Evolutionary conservation across 1,284 basidiomycete species (phyloP).

Genomic region (Porphyrellus sp.): DNA sequence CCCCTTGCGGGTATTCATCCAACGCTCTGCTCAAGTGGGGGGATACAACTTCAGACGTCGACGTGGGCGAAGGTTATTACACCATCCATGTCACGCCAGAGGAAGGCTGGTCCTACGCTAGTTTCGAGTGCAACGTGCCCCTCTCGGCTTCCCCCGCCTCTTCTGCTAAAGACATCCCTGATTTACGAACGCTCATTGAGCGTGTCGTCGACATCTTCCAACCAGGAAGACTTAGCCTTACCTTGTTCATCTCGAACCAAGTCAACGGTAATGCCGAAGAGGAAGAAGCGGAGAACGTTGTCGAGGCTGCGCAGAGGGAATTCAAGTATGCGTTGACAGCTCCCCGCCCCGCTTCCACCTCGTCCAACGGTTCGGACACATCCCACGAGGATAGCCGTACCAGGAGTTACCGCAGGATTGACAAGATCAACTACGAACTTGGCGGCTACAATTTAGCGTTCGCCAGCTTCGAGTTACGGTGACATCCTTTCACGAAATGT

Average conservation of each 20-base stretch:
- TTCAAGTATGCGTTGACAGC: constrained; percentile 59
- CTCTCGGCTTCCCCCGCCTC: constrained; percentile 46
- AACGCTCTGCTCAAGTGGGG: constrained; percentile 86
- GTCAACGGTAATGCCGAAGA: constrained; percentile 50
- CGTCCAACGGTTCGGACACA: constrained; percentile 17
- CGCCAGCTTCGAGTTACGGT: constrained; percentile 74
- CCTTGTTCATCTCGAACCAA: constrained; percentile 84
- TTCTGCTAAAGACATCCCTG: constrained; percentile 52
- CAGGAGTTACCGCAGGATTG: constrained; percentile 67
- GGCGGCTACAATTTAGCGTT: constrained; percentile 94
- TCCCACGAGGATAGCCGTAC: constrained; percentile 16
- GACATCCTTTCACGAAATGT: constrained; percentile 20
- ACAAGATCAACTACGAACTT: constrained; percentile 98
- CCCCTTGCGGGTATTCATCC: constrained; percentile 95
- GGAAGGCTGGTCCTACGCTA: constrained; percentile 95
- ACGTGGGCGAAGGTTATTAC: constrained; percentile 82
- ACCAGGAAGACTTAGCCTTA: constrained; percentile 84
- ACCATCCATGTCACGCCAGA: constrained; percentile 99
- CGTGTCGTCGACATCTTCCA: constrained; percentile 92
- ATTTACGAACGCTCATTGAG: constrained; percentile 77
- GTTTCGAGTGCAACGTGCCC: constrained; percentile 98
- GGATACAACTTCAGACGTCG: constrained; percentile 28
- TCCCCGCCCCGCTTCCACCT: constrained; percentile 24
- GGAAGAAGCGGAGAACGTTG: constrained; percentile 49
- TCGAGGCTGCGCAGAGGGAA: constrained; percentile 66